Base-by-base conservation (phyloP, 345 rosid species). In the Hypericum androsaemum region DNA sequence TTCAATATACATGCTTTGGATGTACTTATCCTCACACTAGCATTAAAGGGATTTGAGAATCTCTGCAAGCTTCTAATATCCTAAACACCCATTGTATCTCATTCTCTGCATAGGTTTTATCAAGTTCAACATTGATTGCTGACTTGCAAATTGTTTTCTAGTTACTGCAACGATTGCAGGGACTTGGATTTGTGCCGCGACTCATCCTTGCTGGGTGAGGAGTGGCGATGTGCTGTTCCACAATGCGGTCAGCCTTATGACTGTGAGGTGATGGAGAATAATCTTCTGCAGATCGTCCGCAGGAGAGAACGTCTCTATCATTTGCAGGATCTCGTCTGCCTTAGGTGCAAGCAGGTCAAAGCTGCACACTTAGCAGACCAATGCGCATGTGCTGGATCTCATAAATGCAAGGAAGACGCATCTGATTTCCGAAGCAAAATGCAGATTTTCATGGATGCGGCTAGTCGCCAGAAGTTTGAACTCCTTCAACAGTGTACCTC, bases 161-260 rank as follows among this genome's bases (percentile, higher is more conserved):
- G 96, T 74, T 80, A 86, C 68, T 89, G 97, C 78, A 82, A 89
- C 53, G 88, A 86, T 57, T 86, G 90, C 76, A 71, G 86, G 73
- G 96, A 89, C 80, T 75, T 87, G 41, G 98, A 87, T 69, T 47
- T 90, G 69, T 78, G 85, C 70, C 83, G 86, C 6, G 98, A 82
- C 66, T 60, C 83, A 7, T 70, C 76, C 44, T 59, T 90, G 55
- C 63, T 71, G 59, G 67, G 80, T 44, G 80, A 81, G 70, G 96
- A 82, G 39, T 90, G 96, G 98, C 70, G 68, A 17, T 87, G 96
- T 47, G 72, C 71, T 13, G 72, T 84, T 55, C 72, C 95, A 10
- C 87, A 84, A 59, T 87, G 98, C 61, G 87, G 95, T 56, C 92
- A 90, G 74, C 84, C 85, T 38, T 87, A 87, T 43, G 77, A 80